Evolutionary conservation across 352 stramenopile species (phyloP), one percentile per base, ranked within the genome.

Genomic region (Phytophthora lateralis): DNA sequence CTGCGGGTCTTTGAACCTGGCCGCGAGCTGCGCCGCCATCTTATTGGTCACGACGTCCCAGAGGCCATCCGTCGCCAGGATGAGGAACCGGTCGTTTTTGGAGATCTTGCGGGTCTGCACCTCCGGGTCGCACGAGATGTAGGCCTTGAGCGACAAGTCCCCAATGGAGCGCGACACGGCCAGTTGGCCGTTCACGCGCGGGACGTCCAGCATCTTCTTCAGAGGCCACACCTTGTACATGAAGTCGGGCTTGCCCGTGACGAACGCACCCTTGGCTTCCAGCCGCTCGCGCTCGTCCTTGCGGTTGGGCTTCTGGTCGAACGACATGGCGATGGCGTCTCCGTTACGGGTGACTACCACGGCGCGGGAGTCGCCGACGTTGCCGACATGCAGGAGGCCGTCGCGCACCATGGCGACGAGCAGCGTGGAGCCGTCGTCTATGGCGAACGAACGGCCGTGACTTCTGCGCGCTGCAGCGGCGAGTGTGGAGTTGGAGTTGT

Each of bases 91-190:
- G 66, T 91, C 81, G 44, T 82, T 66, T 24, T 66, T 66, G 37
- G 69, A 73, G 50, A 92, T 73, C 27, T 58, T 54, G 39, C 89
- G 85, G 0, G 75, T 88, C 55, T 76, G 77, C 50, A 94, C 76
- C 61, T 96, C 87, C 0, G 87, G 84, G 43, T 94, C 85, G 54
- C 79, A 88, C 21, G 85, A 88, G 56, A 96, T 88, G 43, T 65
- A 89, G 1, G 74, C 39, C 69, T 94, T 94, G 15, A 94, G 68
- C 5, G 82, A 89, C 32, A 90, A 57, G 58, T 96, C 87, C 15
- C 87, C 87, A 29, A 96, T 94, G 24, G 87, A 93, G 24, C 87
- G 74, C 26, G 87, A 92, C 74, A 96, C 90, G 17, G 85, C 84
- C 29, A 96, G 66, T 11, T 76, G 69, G 32, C 87, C 87, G 56